Evolutionary conservation across 2,329 filamentous ascomycete genomes (phyloP).

Genomic region (Dactylellina sp.): DNA sequence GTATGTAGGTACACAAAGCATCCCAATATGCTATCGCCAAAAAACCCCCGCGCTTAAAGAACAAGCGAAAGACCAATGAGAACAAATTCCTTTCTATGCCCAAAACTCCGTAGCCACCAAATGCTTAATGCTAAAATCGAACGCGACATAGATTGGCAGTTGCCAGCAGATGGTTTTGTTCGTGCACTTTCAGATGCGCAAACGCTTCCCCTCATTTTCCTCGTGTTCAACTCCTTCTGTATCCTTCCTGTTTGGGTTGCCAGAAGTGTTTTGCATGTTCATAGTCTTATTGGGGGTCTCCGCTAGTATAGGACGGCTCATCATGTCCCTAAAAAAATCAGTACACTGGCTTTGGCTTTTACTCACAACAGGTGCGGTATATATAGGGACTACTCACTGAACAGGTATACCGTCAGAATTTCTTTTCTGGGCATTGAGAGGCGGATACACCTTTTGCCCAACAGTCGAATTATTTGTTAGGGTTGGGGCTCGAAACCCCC

Average conservation of each 20-base stretch:
- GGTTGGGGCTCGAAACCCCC: slow-evolving; percentile 46
- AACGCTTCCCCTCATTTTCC: slow-evolving; percentile 35
- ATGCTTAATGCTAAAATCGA: not conserved
- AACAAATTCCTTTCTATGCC: too few relatives aligned
- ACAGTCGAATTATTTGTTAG: slow-evolving; percentile 29
- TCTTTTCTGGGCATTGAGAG: slow-evolving; percentile 45
- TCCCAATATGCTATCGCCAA: too few relatives aligned
- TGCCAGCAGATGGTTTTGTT: too few relatives aligned
- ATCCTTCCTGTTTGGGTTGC: slow-evolving; percentile 33
- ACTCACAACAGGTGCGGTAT: not conserved
- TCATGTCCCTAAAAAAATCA: slow-evolving; percentile 36
- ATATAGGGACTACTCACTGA: slow-evolving; percentile 25
- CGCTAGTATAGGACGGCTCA: slow-evolving; percentile 45
- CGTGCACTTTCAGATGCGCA: slow-evolving; percentile 26
- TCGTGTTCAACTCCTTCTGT: slow-evolving; percentile 13
- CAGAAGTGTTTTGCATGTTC: slow-evolving; percentile 22
- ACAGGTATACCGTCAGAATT: slow-evolving; percentile 53
- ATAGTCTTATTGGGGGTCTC: slow-evolving; percentile 43
- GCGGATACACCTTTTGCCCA: slow-evolving; percentile 48
- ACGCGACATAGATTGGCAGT: not conserved
- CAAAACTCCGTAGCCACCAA: too few relatives aligned
- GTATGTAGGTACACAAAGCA: too few relatives aligned
- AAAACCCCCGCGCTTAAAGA: too few relatives aligned
- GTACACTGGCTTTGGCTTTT: not conserved
- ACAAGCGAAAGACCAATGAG: too few relatives aligned